Evolutionary conservation across 768 basidiomycete genomes (phyloP).

Genomic region (Rhodosporidiobolus odoratus): DNA sequence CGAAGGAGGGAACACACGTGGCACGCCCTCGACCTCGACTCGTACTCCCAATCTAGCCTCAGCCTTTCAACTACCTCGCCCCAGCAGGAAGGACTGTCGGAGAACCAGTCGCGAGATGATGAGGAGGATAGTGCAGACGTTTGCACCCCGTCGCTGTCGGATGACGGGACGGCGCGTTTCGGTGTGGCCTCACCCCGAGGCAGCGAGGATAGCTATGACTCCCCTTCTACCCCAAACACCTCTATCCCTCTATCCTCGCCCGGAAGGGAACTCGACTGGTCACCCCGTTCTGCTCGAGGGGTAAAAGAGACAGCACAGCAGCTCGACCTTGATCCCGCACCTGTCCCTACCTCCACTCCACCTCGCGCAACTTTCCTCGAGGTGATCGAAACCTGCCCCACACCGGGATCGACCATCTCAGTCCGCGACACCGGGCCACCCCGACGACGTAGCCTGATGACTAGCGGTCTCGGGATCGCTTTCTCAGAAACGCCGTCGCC

Average conservation of each 20-base stretch:
- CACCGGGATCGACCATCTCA: background rate
- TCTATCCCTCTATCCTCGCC: background rate
- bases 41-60: background rate
- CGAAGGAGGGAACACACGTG: background rate
- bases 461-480: background rate
- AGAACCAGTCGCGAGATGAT: no score
- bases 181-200: background rate
- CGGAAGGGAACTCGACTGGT: background rate
- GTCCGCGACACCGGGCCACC: background rate
- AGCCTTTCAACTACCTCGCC: background rate
- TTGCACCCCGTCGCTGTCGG: background rate
- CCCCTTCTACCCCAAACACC: constrained; percentile 2
- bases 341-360: constrained; percentile 1
- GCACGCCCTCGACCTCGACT: constrained; percentile 6
- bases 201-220: background rate
- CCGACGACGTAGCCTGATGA: background rate
- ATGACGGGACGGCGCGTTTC: background rate
- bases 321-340: background rate
- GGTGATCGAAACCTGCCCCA: constrained; percentile 10
- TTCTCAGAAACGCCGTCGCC: background rate
- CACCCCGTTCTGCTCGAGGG: background rate
- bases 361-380: background rate
- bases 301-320: constrained; percentile 3
- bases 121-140: background rate
- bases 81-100: background rate